These are phyloP conservation scores for Fusarium heterosporum DNA, from an alignment of 2,329 filamentous ascomycete species.

Conservation along the genomic window DNA sequence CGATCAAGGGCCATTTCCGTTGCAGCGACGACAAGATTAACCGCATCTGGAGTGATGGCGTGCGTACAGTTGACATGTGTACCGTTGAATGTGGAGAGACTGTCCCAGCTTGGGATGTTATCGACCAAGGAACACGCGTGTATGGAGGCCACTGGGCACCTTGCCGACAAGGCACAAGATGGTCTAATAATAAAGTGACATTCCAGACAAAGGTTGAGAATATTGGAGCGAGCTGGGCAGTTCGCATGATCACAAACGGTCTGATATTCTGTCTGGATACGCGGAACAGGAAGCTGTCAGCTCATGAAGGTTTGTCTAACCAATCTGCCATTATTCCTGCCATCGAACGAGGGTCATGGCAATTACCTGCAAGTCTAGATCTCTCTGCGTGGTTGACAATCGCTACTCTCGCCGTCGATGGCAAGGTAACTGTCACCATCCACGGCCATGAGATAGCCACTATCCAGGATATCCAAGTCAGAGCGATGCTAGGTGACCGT, in stretches of 20 bases:
- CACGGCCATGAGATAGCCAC: neutral
- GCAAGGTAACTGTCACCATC: neutral
- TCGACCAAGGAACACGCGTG: neutral
- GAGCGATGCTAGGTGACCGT: slow-evolving; percentile 3
- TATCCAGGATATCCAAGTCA: neutral
- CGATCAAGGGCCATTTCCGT: neutral
- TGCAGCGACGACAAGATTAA: slow-evolving; percentile 8
- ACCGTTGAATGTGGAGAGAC: neutral
- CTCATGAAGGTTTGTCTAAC: slow-evolving; percentile 2
- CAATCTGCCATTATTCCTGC: slow-evolving; percentile 4
- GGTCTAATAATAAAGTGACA: neutral
- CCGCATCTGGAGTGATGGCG: slow-evolving; percentile 7
- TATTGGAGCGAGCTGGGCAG: neutral
- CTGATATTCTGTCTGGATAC: slow-evolving; percentile 5
- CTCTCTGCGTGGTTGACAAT: neutral
- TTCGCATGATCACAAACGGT: neutral
- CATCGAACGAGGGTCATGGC: neutral
- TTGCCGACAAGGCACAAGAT: slow-evolving; percentile 10
- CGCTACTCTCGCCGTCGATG: neutral
- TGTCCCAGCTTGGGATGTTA: neutral
- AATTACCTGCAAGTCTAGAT: neutral
- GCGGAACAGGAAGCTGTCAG: neutral
- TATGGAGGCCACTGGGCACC: slow-evolving; percentile 12
- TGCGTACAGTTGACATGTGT: slow-evolving; percentile 1
- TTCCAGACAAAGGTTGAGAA: slow-evolving; percentile 1